Base-by-base conservation (phyloP, 805 yeast species). In the Starmerella khaoyaiensis region DNA sequence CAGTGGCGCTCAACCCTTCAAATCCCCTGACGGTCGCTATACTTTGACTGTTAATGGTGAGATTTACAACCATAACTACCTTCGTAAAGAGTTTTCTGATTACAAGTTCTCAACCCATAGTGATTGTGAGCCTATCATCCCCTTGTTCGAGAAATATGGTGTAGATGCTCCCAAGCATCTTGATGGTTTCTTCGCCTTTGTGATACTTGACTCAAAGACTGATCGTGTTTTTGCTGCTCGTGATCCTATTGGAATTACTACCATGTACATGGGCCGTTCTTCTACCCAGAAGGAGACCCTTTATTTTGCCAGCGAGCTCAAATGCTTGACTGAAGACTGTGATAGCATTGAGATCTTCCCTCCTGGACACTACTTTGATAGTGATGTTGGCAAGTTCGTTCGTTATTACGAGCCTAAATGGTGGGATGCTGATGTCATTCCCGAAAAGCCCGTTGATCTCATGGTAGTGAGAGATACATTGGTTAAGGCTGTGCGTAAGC, bases 141-240 rank as follows among this genome's bases (percentile, higher is more conserved):
- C 98, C 38, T 65, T 90, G 52, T 81, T 79, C 60, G 66, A 76
- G 57, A 84, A 87, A 64, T 77, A 82, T 59, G 98, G 69, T 53
- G 61, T 72, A 40, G 97, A 84, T 44, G 84, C 94, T 47, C 95
- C 98, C 56, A 80, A 82, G 59, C 56, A 81, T 59, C 68, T 90
- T 52, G 98, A 90, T 59, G 99, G 99, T 59, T 87, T 90, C 96
- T 90, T 87, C 56, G 97, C 96, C 19, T 90, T 81, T 68, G 94
- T 77, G 28, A 63, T 90, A 37, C 80, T 84, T 61, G 98, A 90
- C 64, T 74, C 76, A 47, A 63, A 73, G 55, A 66, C 67, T 41
- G 96, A 90, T 65, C 73, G 98, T 54, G 74, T 90, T 44, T 65
- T 86, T 44, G 99, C 98, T 45, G 95, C 98, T 37, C 76, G 99